Percentiles rank a stretch among this genome's conserved stretches.
Conservation (phyloP, 495 filamentous ascomycete genomes). For the Tuber indicum region DNA sequence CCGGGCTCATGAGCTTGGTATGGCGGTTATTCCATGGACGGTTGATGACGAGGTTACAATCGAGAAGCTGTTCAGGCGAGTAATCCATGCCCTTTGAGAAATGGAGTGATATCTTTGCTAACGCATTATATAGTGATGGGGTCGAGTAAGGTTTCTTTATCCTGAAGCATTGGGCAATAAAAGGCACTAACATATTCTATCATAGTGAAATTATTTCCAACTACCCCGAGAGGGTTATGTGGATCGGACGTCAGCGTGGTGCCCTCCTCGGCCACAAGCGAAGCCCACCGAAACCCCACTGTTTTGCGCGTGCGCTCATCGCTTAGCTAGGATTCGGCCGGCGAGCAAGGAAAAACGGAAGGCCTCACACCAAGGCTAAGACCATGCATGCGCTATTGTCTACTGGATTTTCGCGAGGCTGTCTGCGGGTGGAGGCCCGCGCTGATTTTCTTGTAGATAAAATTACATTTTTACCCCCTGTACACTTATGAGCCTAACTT, state of each 20-base stretch:
- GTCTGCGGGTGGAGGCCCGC: background rate
- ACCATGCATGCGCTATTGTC: background rate
- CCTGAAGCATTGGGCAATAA: background rate
- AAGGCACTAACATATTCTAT: background rate
- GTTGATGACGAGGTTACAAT: conserved; percentile 42
- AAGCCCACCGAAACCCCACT: conserved; percentile 13
- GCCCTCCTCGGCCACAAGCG: conserved; percentile 22
- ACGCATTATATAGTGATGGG: conserved; percentile 16
- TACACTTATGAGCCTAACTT: background rate
- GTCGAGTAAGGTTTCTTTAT: conserved; percentile 24
- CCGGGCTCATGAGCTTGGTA: conserved; percentile 38
- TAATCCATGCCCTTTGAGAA: conserved; percentile 4
- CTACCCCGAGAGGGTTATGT: conserved; percentile 41
- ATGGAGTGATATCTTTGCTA: conserved; percentile 4
- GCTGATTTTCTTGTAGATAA: background rate
- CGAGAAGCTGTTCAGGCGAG: conserved; percentile 37
- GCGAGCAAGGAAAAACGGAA: background rate
- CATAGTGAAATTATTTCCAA: conserved; percentile 38
- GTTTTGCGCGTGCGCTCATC: conserved; percentile 14
- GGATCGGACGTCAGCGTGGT: conserved; percentile 28
- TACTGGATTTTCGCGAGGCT: background rate
- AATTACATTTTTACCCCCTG: background rate
- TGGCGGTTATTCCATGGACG: conserved; percentile 41
- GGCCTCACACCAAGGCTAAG: background rate
- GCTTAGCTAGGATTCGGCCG: background rate